These are phyloP conservation scores for Bryum argenteum DNA, from an alignment of 225 moss, liverwort and hornwort species.

Conservation along the genomic window DNA sequence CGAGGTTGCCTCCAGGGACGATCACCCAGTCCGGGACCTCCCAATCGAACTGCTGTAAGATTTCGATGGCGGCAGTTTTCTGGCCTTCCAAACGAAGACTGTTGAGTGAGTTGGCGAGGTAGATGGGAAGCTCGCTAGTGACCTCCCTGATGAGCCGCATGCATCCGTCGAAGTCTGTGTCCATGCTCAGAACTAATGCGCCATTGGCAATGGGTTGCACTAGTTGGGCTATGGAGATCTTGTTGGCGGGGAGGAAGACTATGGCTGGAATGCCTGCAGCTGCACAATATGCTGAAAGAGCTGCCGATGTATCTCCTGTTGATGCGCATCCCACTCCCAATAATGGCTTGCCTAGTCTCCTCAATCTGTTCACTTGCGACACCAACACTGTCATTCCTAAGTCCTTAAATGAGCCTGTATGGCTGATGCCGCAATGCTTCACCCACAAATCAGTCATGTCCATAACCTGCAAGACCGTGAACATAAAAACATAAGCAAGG, in stretches of 20 bases:
- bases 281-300: slow-evolving; percentile 55
- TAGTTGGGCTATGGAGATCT: slow-evolving; percentile 51
- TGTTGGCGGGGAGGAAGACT: slow-evolving; percentile 56
- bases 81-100: slow-evolving; percentile 52
- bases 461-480: slow-evolving; percentile 33
- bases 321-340: slow-evolving; percentile 55
- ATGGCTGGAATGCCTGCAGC: slow-evolving; percentile 52
- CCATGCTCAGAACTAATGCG: slow-evolving; percentile 49
- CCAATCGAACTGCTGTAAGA: slow-evolving; percentile 55
- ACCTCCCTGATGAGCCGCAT: slow-evolving; percentile 59
- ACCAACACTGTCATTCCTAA: slow-evolving; percentile 56
- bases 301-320: slow-evolving; percentile 54
- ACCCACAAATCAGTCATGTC: slow-evolving; percentile 56
- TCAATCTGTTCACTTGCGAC: slow-evolving; percentile 53
- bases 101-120: slow-evolving; percentile 55
- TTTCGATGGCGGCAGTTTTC: slow-evolving; percentile 53
- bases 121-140: slow-evolving; percentile 55
- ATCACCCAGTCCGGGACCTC: slow-evolving; percentile 61
- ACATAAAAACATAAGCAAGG: not conserved
- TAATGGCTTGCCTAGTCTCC: slow-evolving; percentile 52
- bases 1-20: slow-evolving; percentile 49
- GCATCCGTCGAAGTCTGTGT: slow-evolving; percentile 57
- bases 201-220: slow-evolving; percentile 57
- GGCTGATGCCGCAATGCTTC: slow-evolving; percentile 61
- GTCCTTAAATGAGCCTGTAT: slow-evolving; percentile 57